Base-by-base conservation (phyloP, 2,329 filamentous ascomycete species). In the Nemania diffusa region DNA sequence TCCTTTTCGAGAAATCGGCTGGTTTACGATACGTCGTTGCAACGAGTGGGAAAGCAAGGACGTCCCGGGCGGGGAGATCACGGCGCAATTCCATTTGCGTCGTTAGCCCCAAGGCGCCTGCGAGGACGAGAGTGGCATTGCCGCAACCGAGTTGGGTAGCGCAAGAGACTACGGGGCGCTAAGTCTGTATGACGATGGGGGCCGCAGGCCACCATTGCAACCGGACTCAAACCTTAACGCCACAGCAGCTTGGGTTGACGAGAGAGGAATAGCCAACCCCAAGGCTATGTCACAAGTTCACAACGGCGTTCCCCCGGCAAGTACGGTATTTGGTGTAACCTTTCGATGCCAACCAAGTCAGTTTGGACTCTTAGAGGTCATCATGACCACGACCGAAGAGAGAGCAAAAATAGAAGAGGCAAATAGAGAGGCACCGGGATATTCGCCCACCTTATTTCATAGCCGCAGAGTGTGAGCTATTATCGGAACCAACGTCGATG, bases 161-260 rank as follows among this genome's bases (percentile, higher is more conserved):
- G 52, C 29, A 13, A 32, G 29, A 32, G 53, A 55, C 24, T 50
- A 34, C 22, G 20, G 11, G 11, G 9, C 52, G 32, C 57, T 65
- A 68, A 51, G 37, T 61, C 42, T 52, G 57, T 56, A 37, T 40
- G 24, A 62, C 22, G 22, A 65, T 62, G 65, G 55, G 40, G 52
- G 11, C 44, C 9, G 26, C 5, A 22, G 40, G 29, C 22, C 24
- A 62, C 66, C 53, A 65, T 57, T 65, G 40, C 62, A 52, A 27
- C 29, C 51, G 64, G 58, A 8, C n/a, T 44, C 60, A 67, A 69
- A 69, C 67, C 59, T 64, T 69, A 69, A 69, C 66, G 66, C 66
- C 66, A 69, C 66, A 60, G 32, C 11, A 55, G 15, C 29, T 51
- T 51, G 11, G 57, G 27, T 53, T 42, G 29, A 62, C 60, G 8